Base-by-base conservation (phyloP, 352 stramenopile genomes). In the Globisporangium camurandrum region DNA sequence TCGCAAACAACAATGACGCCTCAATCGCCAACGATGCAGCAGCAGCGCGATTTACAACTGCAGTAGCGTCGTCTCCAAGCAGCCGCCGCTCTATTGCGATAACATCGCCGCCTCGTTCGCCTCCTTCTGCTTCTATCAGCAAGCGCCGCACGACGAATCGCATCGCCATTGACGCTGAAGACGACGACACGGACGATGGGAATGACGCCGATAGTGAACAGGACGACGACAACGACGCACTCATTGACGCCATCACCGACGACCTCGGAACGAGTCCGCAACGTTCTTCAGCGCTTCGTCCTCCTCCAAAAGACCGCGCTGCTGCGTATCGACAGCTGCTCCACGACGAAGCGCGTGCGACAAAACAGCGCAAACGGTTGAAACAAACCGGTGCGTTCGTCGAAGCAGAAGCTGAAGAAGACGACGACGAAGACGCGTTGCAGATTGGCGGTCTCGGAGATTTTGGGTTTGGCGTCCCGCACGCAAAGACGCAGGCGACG, bases 321-420 rank as follows among this genome's bases (percentile, higher is more conserved):
- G 79, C 79, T 5, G 74, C 51, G 4, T 93, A 76, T 53, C 77
- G 83, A 20, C 69, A 59, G n/a, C 46, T 93, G 28, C 52, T 93
- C 30, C 69, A 67, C 22, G 72, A 59, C 3, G 83, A 93, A 42
- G 76, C 76, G 0, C 50, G 62, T 37, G 61, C 77, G 49, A 81
- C 62, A 14, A 65, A 66, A 22, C 64, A 71, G n/a, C 76, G 75
- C 17, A 86, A 85, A 43, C 70, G 75, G 0, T 54, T 87, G 4
- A 80, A 84, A 36, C 62, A 66, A 27, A 56, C 56, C 9, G 62
- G 62, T 2, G 73, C 76, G 48, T 86, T 90, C 49, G 74, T 93
- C 14, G 83, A 93, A 54, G 83, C 71, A 0, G 83, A 93, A 62
- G 83, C 83, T 59, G 83, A 93, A 45, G 83, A 93, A 75, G 77